Base-by-base conservation (phyloP, 2,329 filamentous ascomycete genomes). In the Alternaria sp. region DNA sequence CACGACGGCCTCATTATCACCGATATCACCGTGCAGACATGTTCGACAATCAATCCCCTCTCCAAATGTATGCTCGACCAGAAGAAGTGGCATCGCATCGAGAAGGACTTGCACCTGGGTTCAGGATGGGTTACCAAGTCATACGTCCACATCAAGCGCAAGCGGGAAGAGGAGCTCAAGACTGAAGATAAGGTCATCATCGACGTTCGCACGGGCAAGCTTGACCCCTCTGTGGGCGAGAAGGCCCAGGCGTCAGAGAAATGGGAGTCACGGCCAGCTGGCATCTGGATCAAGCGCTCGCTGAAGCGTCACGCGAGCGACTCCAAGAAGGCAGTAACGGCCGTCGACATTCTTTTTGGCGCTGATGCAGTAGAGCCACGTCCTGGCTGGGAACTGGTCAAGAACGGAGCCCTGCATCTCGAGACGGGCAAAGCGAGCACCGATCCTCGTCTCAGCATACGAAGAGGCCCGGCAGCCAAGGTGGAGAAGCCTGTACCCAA, bases 341-440 rank as follows among this genome's bases (percentile, higher is more conserved):
- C 89, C 4, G 84, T 97, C 6, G 94, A 97, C 74, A 88, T 97
- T 5, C 84, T 97, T 7, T 97, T 96, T 73, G 94, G 94, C 20
- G 89, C 94, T 20, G 94, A 97, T 75, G 94, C 94, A 10, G 92
- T 94, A 32, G 95, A 99, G 76, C 94, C 93, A 5, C 88, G 95
- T 59, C 87, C 89, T 2, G 92, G 92, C 30, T 99, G 96, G 95
- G 84, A 89, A 59, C 85, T 97, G 44, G 89, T 88, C 52, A 90
- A 92, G 60, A 87, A 91, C 10, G 71, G 71, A 25, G 69, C 77
- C 6, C 79, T 98, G 57, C 81, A 94, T 51, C 81, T 97, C 60
- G 87, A 92, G 66, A 85, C 85, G 5, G 83, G 85, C 28, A 82
- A 85, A 32, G 85, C 88, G 38, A 81, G 86, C 10, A 88, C 89